These are phyloP conservation scores for Onygenales sp. DNA, from an alignment of 2,329 filamentous ascomycete species.

Conservation along the genomic window DNA sequence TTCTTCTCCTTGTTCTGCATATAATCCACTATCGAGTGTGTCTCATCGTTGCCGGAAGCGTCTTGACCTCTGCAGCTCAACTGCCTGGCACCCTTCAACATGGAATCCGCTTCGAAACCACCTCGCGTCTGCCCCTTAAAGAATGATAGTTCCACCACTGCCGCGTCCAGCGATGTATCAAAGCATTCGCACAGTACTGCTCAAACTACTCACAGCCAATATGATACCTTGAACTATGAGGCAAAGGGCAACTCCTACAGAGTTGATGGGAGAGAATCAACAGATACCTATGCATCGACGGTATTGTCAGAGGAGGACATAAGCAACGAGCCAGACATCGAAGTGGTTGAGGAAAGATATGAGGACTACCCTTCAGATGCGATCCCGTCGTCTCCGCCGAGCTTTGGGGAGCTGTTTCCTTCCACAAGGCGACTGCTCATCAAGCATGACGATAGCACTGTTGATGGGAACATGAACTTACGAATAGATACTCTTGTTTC, in stretches of 20 bases:
- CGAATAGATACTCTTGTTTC: slow-evolving; percentile 69
- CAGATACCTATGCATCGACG: slow-evolving; percentile 73
- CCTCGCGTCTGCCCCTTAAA: background rate
- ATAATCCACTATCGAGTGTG: background rate
- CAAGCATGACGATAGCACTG: slow-evolving; percentile 78
- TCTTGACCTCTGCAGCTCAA: background rate
- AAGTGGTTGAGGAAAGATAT: slow-evolving; percentile 40
- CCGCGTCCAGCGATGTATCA: slow-evolving; percentile 28
- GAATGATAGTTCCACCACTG: slow-evolving; percentile 15
- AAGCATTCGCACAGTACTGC: slow-evolving; percentile 31
- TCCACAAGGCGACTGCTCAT: slow-evolving; percentile 72
- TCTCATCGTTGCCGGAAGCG: background rate
- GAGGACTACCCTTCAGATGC: slow-evolving; percentile 57
- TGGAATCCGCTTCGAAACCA: background rate
- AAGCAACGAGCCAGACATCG: slow-evolving; percentile 42
- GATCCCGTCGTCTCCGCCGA: slow-evolving; percentile 66
- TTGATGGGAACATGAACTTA: slow-evolving; percentile 95
- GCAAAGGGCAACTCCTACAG: slow-evolving; percentile 11
- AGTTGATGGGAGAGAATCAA: slow-evolving; percentile 45
- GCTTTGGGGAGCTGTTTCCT: slow-evolving; percentile 80
- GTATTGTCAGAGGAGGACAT: slow-evolving; percentile 44
- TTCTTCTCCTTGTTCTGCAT: background rate
- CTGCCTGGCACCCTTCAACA: background rate
- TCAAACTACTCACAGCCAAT: slow-evolving; percentile 28
- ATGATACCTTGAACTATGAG: slow-evolving; percentile 18